phyloP scores from a whole-genome alignment of 768 basidiomycete species.

The Lactifluus piperatus region DNA sequence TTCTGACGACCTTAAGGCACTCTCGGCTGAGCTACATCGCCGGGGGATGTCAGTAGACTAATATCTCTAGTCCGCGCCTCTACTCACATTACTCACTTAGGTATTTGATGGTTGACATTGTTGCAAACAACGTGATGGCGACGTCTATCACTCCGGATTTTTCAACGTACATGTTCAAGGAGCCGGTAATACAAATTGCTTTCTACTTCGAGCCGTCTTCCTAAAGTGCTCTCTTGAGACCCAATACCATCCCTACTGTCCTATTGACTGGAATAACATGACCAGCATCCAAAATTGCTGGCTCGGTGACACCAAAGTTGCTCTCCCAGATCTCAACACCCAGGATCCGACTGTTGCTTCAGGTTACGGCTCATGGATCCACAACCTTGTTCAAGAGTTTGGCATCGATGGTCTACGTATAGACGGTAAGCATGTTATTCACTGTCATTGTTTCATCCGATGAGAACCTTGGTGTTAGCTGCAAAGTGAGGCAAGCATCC shows the following conservation, averaged over 20 bases:
- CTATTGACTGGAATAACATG: conserved; percentile 58
- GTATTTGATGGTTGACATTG: conserved; percentile 82
- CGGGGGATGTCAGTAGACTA: conserved; percentile 51
- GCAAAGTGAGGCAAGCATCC: conserved; percentile 27
- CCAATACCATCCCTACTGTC: conserved; percentile 73
- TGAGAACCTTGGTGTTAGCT: conserved; percentile 18
- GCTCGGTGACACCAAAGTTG: conserved; percentile 69
- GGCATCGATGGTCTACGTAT: conserved; percentile 81
- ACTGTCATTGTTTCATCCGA: background rate
- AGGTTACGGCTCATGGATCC: conserved; percentile 62
- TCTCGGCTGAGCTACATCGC: conserved; percentile 56
- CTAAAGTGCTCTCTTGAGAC: conserved; percentile 32
- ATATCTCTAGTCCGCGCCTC: background rate
- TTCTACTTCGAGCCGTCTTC: conserved; percentile 4
- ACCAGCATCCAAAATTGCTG: conserved; percentile 73
- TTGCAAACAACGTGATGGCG: conserved; percentile 82
- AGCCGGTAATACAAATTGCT: conserved; percentile 33
- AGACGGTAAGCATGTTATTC: conserved; percentile 39
- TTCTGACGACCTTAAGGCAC: conserved; percentile 58
- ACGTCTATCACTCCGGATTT: conserved; percentile 53
- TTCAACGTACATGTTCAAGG: conserved; percentile 61
- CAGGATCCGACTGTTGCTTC: conserved; percentile 52
- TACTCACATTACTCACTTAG: conserved; percentile 21
- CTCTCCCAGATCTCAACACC: conserved; percentile 75
- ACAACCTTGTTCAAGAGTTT: conserved; percentile 57